Evolutionary conservation across 2,329 filamentous ascomycete species (phyloP), one percentile per base, ranked within the genome.

Genomic region (Rutstroemia sp.): DNA sequence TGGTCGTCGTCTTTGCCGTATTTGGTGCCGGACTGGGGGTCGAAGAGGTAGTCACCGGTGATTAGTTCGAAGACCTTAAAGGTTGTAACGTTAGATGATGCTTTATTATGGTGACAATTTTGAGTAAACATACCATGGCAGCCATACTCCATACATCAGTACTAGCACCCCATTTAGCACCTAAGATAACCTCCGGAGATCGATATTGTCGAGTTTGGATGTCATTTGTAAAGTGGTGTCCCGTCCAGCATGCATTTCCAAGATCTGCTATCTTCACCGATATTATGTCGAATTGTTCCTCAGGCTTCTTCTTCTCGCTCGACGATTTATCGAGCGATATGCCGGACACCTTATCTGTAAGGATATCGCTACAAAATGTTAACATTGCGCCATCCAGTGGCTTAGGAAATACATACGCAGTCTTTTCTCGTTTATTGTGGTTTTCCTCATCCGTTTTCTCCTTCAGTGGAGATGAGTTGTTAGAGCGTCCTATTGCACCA

Each of bases 121-220:
- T 21, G 42, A 16, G n/a, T 14, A 18, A 50, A 69, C 83, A 67
- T 79, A 97, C 94, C 94, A 99, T 99, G 64, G 89, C 89, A 58
- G 94, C 92, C 94, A 99, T 99, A 74, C 92, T 97, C 94, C 94
- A 99, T 7, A 97, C 89, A 73, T 99, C 94, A 1, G 94, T 97
- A 70, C 92, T 97, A n/a, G 94, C 94, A 64, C 94, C 94, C 94
- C 94, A 99, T 77, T 97, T 97, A 3, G 91, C 85, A 41, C 94
- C 94, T 19, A 99, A 77, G 59, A 99, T 97, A 56, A 99, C 94
- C 73, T 99, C 94, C 1, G 94, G 94, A 1, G 94, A 97, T 57
- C 94, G 82, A 73, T 99, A 99, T 74, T 99, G 94, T 67, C 94
- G 82, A 8, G 94, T 99, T 72, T 99, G 94, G 67, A 99, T 99